phyloP scores from a whole-genome alignment of 73 alveolate genomes.

The Paramecium sexaurelia region DNA sequence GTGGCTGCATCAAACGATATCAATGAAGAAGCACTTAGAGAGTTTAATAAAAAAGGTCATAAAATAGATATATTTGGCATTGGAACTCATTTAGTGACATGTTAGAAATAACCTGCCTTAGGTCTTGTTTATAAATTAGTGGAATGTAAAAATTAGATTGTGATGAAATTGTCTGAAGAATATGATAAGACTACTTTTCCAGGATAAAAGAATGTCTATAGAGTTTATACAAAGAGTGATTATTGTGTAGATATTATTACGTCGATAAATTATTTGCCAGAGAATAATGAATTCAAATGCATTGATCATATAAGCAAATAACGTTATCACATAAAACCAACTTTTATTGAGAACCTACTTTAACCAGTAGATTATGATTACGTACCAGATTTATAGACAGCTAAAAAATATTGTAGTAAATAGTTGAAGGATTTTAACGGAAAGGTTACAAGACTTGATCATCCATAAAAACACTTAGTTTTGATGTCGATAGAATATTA shows the following conservation, averaged over 20 bases:
- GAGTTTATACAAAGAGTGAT: constrained; percentile 23
- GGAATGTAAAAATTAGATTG: constrained; percentile 79
- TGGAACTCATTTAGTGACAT: constrained; percentile 78
- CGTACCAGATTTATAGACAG: background rate
- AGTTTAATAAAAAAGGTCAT: constrained; percentile 71
- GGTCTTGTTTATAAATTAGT: constrained; percentile 94
- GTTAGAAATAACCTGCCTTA: constrained; percentile 93
- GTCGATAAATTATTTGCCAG: background rate
- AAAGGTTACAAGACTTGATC: background rate
- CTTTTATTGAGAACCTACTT: background rate
- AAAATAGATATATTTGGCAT: constrained; percentile 90
- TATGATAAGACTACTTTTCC: constrained; percentile 52
- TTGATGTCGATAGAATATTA: constrained; percentile 4
- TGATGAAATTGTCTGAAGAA: constrained; percentile 81
- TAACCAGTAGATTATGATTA: background rate
- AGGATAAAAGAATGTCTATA: constrained; percentile 48
- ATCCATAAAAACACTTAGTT: background rate
- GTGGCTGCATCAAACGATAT: constrained; percentile 93
- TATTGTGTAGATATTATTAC: constrained; percentile 1
- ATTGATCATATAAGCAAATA: background rate
- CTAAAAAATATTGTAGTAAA: background rate
- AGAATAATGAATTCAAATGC: constrained; percentile 13
- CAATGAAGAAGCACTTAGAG: constrained; percentile 77
- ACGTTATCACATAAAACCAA: constrained; percentile 3
- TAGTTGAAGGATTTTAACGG: background rate